phyloP scores from a whole-genome alignment of 1,139 yeast species.

The Candida gigantensis region DNA sequence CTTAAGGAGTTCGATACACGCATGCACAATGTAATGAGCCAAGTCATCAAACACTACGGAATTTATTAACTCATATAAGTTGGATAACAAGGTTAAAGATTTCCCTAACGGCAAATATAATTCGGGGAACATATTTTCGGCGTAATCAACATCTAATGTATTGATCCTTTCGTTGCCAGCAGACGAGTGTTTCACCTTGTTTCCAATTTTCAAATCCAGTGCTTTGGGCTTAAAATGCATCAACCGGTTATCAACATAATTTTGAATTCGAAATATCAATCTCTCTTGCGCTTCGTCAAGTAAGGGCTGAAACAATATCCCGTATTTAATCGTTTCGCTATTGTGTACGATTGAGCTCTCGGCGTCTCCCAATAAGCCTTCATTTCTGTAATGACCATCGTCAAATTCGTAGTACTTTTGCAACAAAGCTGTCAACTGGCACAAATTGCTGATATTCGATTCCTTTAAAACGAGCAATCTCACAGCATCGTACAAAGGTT shows the following conservation, averaged over 20 bases:
- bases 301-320: slow-evolving; percentile 67
- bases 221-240: slow-evolving; percentile 66
- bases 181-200: slow-evolving; percentile 30
- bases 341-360: slow-evolving; percentile 7
- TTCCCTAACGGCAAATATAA: slow-evolving; percentile 76
- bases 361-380: slow-evolving; percentile 16
- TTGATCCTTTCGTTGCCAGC: slow-evolving; percentile 11
- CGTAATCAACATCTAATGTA: slow-evolving; percentile 34
- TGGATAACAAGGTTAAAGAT: slow-evolving; percentile 70
- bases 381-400: slow-evolving; percentile 25
- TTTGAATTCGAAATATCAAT: slow-evolving; percentile 75
- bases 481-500: slow-evolving; percentile 72
- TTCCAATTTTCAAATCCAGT: slow-evolving; percentile 61
- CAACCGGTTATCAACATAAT: slow-evolving; percentile 67
- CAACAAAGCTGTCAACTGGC: slow-evolving; percentile 74
- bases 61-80: slow-evolving; percentile 76
- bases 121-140: slow-evolving; percentile 46
- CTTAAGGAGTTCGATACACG: slow-evolving; percentile 62
- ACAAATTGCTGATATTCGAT: slow-evolving; percentile 60
- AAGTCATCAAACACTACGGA: slow-evolving; percentile 81
- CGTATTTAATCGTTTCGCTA: slow-evolving; percentile 41
- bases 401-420: slow-evolving; percentile 65
- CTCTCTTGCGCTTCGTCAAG: slow-evolving; percentile 78
- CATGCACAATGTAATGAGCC: slow-evolving; percentile 84
- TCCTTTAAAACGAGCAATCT: slow-evolving; percentile 71